These are phyloP conservation scores for Cryphonectria japonica DNA, from an alignment of 2,329 filamentous ascomycete genomes.

Conservation along the genomic window DNA sequence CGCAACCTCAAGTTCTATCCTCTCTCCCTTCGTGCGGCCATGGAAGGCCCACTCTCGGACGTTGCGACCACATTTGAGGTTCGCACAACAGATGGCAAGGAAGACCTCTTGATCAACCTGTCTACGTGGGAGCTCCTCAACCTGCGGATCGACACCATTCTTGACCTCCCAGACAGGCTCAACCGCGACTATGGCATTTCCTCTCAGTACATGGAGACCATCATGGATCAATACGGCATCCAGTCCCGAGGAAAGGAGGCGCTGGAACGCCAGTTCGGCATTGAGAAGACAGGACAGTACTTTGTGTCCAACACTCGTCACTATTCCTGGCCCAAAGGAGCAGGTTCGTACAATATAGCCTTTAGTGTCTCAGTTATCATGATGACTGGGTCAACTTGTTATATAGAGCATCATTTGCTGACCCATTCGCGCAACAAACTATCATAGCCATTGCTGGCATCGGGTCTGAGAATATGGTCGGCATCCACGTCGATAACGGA, in stretches of 20 bases:
- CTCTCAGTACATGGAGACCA: constrained; percentile 39
- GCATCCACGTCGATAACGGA: constrained; percentile 44
- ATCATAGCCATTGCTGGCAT: constrained; percentile 48
- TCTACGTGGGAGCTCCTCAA: constrained; percentile 51
- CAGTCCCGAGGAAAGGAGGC: constrained; percentile 45
- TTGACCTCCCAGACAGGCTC: constrained; percentile 46
- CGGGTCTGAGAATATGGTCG: constrained; percentile 47
- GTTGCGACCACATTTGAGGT: constrained; percentile 38
- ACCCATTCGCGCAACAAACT: not conserved
- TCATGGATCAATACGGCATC: constrained; percentile 41
- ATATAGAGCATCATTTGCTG: not conserved
- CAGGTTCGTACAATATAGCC: constrained; percentile 39
- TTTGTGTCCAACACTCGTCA: constrained; percentile 48
- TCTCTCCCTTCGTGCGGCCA: constrained; percentile 28
- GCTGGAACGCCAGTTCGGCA: constrained; percentile 41
- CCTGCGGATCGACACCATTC: constrained; percentile 42
- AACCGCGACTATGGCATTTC: constrained; percentile 46
- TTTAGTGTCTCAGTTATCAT: no score
- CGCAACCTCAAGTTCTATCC: constrained; percentile 53
- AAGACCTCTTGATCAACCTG: constrained; percentile 33
- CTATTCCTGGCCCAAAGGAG: constrained; percentile 54
- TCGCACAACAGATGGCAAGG: constrained; percentile 40
- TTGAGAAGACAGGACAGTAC: constrained; percentile 40
- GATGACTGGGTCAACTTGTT: no score
- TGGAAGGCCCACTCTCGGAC: constrained; percentile 36